Base-by-base conservation (phyloP, 2,329 filamentous ascomycete genomes). In the Alternaria arborescens region DNA sequence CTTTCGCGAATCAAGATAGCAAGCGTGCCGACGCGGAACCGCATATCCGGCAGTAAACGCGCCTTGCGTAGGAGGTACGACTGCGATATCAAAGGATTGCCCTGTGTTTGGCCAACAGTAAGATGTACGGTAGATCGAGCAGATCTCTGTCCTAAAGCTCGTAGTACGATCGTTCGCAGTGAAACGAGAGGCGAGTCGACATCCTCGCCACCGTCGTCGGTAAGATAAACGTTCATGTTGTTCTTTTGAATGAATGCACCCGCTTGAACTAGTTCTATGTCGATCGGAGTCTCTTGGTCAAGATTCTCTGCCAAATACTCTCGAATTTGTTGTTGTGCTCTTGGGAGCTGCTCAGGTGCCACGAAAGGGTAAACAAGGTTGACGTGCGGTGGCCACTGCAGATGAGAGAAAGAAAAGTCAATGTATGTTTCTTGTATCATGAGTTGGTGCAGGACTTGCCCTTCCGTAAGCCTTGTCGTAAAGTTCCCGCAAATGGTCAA, bases 291-390 rank as follows among this genome's bases (percentile, higher is more conserved):
- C 7, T 8, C 48, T 8, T 48, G 26, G 36, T 50, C 57, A 11
- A 48, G 14, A n/a, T 66, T 55, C 8, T 58, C 38, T 28, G 55
- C 34, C 11, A 83, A 51, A n/a, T 73, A 71, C 3, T 79, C 70
- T 28, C 79, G 69, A 36, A 85, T 78, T 14, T 75, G 70, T 4
- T 79, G 72, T 1, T 78, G 77, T 2, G 84, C 86, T 20, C 72
- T 67, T 1, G 77, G 67, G 2, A 91, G 79, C 8, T 67, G 66
- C 3, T 85, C 81, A 0, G 81, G 76, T 3, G 76, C 72, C 7
- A 89, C 86, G 71, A 90, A 91, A 0, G 88, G 89, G 70, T 91
- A 91, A 22, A 90, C 68, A 26, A 91, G 75, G 66, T 90, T 91
- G 68, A 91, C 72, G 67, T 91, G 89, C 12, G 88, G 86, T 4